Conservation (phyloP, 2,329 filamentous ascomycete genomes). For the Cytospora piceae region DNA sequence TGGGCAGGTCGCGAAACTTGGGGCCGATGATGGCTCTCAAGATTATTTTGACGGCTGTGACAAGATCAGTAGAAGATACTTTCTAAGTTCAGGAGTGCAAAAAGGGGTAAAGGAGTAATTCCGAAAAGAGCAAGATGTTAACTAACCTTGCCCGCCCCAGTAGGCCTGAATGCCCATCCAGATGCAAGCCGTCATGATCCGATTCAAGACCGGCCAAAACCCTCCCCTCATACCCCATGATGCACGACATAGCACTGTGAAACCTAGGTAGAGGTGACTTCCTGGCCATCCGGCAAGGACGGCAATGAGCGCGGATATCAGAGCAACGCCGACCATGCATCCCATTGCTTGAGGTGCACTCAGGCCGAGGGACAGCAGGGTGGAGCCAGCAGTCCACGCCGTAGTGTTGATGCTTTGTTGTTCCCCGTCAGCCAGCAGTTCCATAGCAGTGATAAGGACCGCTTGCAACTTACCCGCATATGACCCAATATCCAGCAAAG, state of each 20-base stretch:
- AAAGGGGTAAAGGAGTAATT: not conserved
- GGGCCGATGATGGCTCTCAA: slow-evolving; percentile 37
- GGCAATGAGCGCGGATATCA: slow-evolving; percentile 40
- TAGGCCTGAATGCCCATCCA: slow-evolving; percentile 40
- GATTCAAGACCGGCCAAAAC: slow-evolving; percentile 40
- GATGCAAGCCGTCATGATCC: slow-evolving; percentile 39
- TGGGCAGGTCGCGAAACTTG: slow-evolving; percentile 34
- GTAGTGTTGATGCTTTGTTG: slow-evolving; percentile 35
- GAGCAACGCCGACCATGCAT: slow-evolving; percentile 39
- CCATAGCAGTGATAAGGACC: not conserved
- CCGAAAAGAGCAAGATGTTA: no score
- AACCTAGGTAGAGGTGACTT: slow-evolving; percentile 40
- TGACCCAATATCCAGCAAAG: slow-evolving; percentile 39
- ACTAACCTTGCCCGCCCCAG: slow-evolving; percentile 37
- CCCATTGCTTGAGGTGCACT: slow-evolving; percentile 38
- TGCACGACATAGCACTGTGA: slow-evolving; percentile 39
- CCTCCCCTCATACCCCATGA: slow-evolving; percentile 39
- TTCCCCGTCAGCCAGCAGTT: not conserved
- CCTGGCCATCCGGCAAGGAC: slow-evolving; percentile 42
- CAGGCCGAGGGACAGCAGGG: slow-evolving; percentile 36
- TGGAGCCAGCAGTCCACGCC: slow-evolving; percentile 37
- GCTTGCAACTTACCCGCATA: slow-evolving; percentile 33
- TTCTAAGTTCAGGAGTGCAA: no score
- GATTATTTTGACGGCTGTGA: slow-evolving; percentile 37
- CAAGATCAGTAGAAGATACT: not conserved